Percentiles rank a stretch among this genome's conserved stretches.
These are phyloP conservation scores for Hagleromyces aurorensis DNA, from an alignment of 805 yeast genomes.

Conservation along the genomic window DNA sequence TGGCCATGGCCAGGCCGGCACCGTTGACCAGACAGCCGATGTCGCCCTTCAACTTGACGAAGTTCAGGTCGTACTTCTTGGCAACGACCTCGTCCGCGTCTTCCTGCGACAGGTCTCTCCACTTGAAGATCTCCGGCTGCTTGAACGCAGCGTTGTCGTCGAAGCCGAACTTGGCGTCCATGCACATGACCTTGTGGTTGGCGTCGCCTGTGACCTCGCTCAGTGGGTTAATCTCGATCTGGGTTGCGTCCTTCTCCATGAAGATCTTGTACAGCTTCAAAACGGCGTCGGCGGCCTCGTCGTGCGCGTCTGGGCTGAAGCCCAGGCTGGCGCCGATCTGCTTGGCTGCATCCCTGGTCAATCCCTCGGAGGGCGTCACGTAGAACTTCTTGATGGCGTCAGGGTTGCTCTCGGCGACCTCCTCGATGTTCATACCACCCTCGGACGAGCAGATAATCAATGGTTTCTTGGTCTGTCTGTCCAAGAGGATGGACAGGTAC, in stretches of 20 bases:
- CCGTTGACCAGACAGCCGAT: slow-evolving; percentile 99
- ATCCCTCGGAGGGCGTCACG: slow-evolving; percentile 69
- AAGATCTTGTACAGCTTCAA: slow-evolving; percentile 84
- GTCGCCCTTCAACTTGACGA: slow-evolving; percentile 96
- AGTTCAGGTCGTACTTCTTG: slow-evolving; percentile 80
- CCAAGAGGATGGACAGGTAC: slow-evolving; percentile 88
- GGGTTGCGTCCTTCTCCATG: slow-evolving; percentile 89
- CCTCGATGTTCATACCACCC: slow-evolving; percentile 99
- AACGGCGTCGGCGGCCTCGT: slow-evolving; percentile 83
- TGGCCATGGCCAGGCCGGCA: slow-evolving; percentile 99
- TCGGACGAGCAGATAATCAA: slow-evolving; percentile 92
- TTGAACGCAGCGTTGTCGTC: slow-evolving; percentile 96
- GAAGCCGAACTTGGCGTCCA: slow-evolving; percentile 98
- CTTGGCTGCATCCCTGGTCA: slow-evolving; percentile 66
- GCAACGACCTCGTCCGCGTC: slow-evolving; percentile 97
- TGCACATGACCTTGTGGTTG: slow-evolving; percentile 74
- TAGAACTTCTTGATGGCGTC: slow-evolving; percentile 84
- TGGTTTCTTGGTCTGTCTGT: slow-evolving; percentile 84
- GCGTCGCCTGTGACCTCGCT: slow-evolving; percentile 66
- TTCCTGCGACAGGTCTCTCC: slow-evolving; percentile 98
- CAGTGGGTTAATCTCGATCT: slow-evolving; percentile 97
- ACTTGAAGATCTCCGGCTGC: slow-evolving; percentile 86
- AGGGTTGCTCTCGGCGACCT: slow-evolving; percentile 89
- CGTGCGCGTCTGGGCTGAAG: slow-evolving; percentile 65
- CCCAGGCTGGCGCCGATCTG: slow-evolving; percentile 77